Conservation (phyloP, 2,329 filamentous ascomycete genomes). For the Acarospora socialis region DNA sequence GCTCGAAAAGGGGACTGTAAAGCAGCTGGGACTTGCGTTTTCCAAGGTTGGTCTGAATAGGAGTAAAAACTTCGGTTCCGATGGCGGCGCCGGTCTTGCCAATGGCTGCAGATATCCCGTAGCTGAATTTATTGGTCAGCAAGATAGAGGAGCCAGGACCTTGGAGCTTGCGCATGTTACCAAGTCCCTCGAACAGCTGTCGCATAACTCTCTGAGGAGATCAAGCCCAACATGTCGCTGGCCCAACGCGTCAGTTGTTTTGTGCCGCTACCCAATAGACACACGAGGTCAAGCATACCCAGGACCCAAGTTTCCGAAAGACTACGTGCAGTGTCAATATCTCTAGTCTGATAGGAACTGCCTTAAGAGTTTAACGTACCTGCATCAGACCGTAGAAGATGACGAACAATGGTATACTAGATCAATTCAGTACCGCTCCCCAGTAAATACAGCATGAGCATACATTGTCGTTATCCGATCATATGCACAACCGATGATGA, state of each 20-base stretch:
- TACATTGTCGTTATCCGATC: conserved; percentile 34
- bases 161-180: conserved; percentile 18
- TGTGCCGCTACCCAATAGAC: no score
- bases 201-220: conserved; percentile 38
- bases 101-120: conserved; percentile 36
- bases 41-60: conserved; percentile 31
- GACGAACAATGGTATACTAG: conserved; percentile 37
- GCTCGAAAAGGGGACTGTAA: no score
- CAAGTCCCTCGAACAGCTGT: conserved; percentile 39
- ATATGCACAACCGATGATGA: conserved; percentile 38
- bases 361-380: no score
- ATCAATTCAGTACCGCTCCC: no score
- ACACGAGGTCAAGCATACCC: no score
- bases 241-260: no score
- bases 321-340: no score
- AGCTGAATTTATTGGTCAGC: no score
- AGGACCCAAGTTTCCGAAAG: conserved; percentile 35
- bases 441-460: no score
- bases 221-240: conserved; percentile 35
- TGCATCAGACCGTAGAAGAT: conserved; percentile 40
- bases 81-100: conserved; percentile 39
- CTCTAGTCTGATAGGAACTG: no score
- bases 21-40: no score
- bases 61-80: conserved; percentile 37
- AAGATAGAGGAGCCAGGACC: background rate